phyloP scores from a whole-genome alignment of 208 protist species.

The Acanthamoeba healyi region DNA sequence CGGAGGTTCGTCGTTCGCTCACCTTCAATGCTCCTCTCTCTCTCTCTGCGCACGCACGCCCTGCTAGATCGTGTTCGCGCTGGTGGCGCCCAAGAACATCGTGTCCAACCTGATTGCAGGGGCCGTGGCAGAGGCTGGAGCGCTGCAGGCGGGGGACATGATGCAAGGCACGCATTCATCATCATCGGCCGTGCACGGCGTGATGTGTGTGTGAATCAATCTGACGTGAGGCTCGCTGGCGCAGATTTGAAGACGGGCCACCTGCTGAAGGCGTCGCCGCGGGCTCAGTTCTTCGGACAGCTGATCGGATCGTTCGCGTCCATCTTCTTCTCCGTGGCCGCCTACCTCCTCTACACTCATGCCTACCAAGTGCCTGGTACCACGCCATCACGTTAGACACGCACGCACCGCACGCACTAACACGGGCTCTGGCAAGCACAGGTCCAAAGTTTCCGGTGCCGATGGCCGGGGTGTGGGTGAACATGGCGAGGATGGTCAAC shows the following conservation, averaged over 20 bases:
- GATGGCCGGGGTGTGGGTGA: conserved; percentile 76
- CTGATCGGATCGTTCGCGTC: conserved; percentile 84
- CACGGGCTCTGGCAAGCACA: neutral
- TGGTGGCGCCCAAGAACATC: conserved; percentile 77
- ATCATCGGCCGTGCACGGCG: neutral
- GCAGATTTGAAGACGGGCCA: conserved; percentile 86
- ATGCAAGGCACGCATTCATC: conserved; percentile 78
- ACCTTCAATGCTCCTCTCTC: neutral
- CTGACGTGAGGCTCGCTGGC: neutral
- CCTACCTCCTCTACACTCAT: conserved; percentile 80
- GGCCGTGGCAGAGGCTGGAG: conserved; percentile 84
- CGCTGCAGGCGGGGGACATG: conserved; percentile 84
- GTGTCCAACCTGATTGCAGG: conserved; percentile 84
- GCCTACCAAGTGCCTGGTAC: conserved; percentile 74
- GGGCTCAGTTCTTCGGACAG: conserved; percentile 83
- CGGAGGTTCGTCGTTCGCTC: too few relatives aligned
- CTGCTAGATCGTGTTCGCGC: conserved; percentile 81
- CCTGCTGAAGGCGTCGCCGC: conserved; percentile 79
- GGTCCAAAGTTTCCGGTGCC: conserved; percentile 76
- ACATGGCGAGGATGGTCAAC: conserved; percentile 82
- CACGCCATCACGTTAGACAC: neutral
- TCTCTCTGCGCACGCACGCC: neutral
- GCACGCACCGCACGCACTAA: neutral
- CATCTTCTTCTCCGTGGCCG: conserved; percentile 81
- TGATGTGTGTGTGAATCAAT: neutral